phyloP scores from a whole-genome alignment of 140 eudicot genomes.

The Cichorium intybus region DNA sequence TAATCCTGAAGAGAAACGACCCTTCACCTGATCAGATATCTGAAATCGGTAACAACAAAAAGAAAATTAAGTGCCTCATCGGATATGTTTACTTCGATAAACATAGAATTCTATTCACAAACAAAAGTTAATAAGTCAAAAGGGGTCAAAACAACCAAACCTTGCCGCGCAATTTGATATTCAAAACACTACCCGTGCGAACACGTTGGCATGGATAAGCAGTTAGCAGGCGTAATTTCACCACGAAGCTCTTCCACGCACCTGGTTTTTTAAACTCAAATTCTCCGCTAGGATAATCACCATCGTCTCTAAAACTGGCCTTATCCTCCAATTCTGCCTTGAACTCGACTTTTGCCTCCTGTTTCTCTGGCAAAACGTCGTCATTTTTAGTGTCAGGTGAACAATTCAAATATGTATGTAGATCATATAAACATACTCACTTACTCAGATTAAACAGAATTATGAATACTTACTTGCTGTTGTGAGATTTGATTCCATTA shows the following conservation, averaged over 20 bases:
- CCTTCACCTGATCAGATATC: slow-evolving; percentile 90
- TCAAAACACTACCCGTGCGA: slow-evolving; percentile 65
- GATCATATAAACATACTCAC: not conserved
- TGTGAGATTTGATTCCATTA: slow-evolving; percentile 8
- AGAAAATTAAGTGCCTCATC: too few species aligned
- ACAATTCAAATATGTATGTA: not conserved
- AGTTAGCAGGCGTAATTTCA: slow-evolving; percentile 59
- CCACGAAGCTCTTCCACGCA: slow-evolving; percentile 55
- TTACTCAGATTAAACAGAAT: not conserved
- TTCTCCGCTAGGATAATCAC: slow-evolving; percentile 70
- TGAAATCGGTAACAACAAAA: too few species aligned
- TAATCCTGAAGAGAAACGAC: slow-evolving; percentile 80
- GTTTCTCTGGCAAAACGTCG: not conserved
- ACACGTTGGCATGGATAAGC: slow-evolving; percentile 78
- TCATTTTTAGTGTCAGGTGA: not conserved
- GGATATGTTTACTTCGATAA: too few species aligned
- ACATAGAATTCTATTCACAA: too few species aligned
- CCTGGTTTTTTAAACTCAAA: slow-evolving; percentile 46
- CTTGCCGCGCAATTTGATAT: slow-evolving; percentile 85
- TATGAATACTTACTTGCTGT: slow-evolving; percentile 16
- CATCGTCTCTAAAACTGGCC: too few species aligned
- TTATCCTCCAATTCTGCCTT: too few species aligned
- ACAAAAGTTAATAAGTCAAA: not conserved
- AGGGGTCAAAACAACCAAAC: slow-evolving; percentile 26
- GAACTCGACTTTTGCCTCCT: not conserved